These are phyloP conservation scores for Pleurotus ostreatus DNA, from an alignment of 768 basidiomycete species.

Conservation along the genomic window DNA sequence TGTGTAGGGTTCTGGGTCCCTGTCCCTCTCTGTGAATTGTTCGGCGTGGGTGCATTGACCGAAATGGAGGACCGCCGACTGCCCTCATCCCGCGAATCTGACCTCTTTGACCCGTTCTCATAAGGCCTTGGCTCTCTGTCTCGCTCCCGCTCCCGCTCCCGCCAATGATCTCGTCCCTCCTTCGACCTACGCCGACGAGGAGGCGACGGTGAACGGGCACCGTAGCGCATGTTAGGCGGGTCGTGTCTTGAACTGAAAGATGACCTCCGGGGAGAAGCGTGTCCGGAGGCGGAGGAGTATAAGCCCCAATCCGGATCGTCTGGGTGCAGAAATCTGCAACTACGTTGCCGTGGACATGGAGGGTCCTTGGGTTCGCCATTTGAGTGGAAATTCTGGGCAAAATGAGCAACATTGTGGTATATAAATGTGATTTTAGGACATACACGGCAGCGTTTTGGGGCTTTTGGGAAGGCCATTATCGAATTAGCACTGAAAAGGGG, in stretches of 20 bases:
- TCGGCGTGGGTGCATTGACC: too few relatives aligned
- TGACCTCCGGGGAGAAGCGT: not conserved
- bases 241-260: not conserved
- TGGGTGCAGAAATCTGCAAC: slow-evolving; percentile 1
- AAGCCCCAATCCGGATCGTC: not conserved
- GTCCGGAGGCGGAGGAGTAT: not conserved
- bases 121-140: too few relatives aligned
- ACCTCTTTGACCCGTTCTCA: too few relatives aligned
- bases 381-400: not conserved
- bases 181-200: not conserved
- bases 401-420: not conserved
- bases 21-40: not conserved
- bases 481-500: too few relatives aligned
- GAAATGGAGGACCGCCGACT: too few relatives aligned
- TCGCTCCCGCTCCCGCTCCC: too few relatives aligned
- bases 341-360: not conserved
- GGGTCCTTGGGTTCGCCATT: not conserved
- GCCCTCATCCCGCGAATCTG: too few relatives aligned
- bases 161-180: too few relatives aligned
- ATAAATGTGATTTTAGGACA: too few relatives aligned
- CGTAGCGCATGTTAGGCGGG: not conserved
- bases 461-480: not conserved
- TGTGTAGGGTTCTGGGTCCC: not conserved
- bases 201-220: not conserved
- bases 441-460: not conserved